phyloP scores from a whole-genome alignment of 179 eudicot genomes.

The Nepenthes alata region DNA sequence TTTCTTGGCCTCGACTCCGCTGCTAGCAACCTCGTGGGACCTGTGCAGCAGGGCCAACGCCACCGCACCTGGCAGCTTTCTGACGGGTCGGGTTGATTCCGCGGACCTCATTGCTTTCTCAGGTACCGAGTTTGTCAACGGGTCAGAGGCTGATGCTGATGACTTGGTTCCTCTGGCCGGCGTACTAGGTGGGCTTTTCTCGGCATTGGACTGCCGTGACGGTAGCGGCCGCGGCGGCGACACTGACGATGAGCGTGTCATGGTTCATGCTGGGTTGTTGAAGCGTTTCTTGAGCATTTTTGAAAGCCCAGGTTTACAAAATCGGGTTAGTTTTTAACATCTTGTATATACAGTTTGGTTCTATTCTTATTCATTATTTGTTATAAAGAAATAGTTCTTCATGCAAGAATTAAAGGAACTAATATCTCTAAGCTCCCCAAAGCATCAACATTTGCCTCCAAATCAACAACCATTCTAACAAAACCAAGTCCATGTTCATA shows the following conservation, averaged over 20 bases:
- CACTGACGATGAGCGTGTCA: constrained; percentile 14
- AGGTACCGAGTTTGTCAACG: constrained; percentile 25
- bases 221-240: constrained; percentile 1
- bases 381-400: too few relatives aligned
- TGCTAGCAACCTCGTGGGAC: constrained; percentile 58
- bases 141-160: constrained; percentile 18
- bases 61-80: constrained; percentile 19
- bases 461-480: too few relatives aligned
- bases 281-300: constrained; percentile 37
- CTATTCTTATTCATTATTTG: too few relatives aligned
- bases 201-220: constrained; percentile 17
- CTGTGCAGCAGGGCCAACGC: constrained; percentile 41
- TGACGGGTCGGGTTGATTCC: constrained; percentile 21
- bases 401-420: too few relatives aligned
- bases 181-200: constrained; percentile 24
- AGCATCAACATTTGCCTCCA: too few relatives aligned
- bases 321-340: constrained; percentile 30
- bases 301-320: constrained; percentile 24
- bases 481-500: too few relatives aligned
- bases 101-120: constrained; percentile 45
- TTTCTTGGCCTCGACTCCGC: constrained; percentile 51
- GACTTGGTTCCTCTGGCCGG: constrained; percentile 31
- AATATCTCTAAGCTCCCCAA: too few relatives aligned
- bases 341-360: too few relatives aligned
- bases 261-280: constrained; percentile 61